Conservation (phyloP, 768 basidiomycete species). For the Boletellus sp. region DNA sequence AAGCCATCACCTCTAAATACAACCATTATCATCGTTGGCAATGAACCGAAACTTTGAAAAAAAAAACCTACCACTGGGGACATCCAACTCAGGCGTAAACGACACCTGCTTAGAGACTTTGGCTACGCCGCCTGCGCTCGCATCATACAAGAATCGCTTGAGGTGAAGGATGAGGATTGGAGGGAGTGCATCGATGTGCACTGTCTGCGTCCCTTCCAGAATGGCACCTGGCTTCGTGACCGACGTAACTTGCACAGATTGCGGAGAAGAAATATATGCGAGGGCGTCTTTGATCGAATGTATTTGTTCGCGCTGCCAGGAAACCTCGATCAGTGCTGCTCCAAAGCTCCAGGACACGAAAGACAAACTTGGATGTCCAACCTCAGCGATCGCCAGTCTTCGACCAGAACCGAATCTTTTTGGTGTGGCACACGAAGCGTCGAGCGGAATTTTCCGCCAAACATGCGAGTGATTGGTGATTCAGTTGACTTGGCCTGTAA, state of each 20-base stretch:
- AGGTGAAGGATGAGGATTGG: slow-evolving; percentile 83
- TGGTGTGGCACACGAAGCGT: slow-evolving; percentile 77
- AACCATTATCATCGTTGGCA: rapidly evolving
- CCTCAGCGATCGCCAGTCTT: slow-evolving; percentile 87
- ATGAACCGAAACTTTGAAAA: not conserved
- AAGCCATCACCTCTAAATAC: slow-evolving; percentile 55
- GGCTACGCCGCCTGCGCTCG: slow-evolving; percentile 66
- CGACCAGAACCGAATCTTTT: slow-evolving; percentile 82
- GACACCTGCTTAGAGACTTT: slow-evolving; percentile 82
- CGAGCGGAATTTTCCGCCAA: slow-evolving; percentile 89
- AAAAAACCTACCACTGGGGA: slow-evolving; percentile 54
- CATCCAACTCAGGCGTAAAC: slow-evolving; percentile 74
- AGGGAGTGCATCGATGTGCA: slow-evolving; percentile 79
- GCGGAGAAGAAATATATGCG: slow-evolving; percentile 69
- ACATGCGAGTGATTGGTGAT: slow-evolving; percentile 87
- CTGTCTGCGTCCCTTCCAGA: slow-evolving; percentile 69
- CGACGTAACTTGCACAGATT: slow-evolving; percentile 69
- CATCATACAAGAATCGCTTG: slow-evolving; percentile 89
- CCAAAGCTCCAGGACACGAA: too few species aligned
- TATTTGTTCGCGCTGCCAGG: slow-evolving; percentile 61
- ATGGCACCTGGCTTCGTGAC: slow-evolving; percentile 52
- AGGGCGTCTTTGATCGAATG: slow-evolving; percentile 82
- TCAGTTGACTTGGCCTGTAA: slow-evolving; percentile 71
- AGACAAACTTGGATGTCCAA: slow-evolving; percentile 79
- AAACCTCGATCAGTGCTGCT: not conserved